Evolutionary conservation across 768 basidiomycete genomes (phyloP), one percentile per base, ranked within the genome.

Genomic region (Trametes gibbosa): DNA sequence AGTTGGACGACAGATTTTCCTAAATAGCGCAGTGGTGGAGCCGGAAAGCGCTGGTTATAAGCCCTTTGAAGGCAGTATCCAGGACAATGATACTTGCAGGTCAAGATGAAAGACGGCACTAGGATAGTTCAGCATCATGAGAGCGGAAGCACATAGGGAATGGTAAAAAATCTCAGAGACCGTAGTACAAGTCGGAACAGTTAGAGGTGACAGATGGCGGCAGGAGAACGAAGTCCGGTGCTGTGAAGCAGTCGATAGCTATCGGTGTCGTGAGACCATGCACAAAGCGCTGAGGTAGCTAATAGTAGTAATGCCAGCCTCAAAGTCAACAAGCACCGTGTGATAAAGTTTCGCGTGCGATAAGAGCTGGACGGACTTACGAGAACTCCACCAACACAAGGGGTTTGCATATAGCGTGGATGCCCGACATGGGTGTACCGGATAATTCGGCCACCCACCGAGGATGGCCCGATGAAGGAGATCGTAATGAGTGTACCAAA

Each of bases 1-100:
- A 23, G 40, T 29, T 34, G 37, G 27, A 37, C n/a, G 27, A 49
- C 46, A 49, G 54, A 56, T 49, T 46, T 56, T 13, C 53, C 53
- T 55, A 45, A 42, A 53, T 42, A 27, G 51, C 51, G 51, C 40
- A 42, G n/a, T 5, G n/a, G 39, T 47, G 54, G 54, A 10, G 2
- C 54, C 54, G 47, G 46, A 41, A 56, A 47, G 41, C 46, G 46
- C 54, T 39, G 54, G 25, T 8, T 6, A 21, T 37, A 16, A 37
- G n/a, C 7, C 14, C 13, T 8, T 47, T 40, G 53, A 17, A 34
- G 4, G 39, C n/a, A 24, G 39, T 40, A 25, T 25, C 39, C 27
- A 39, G n/a, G n/a, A 25, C 25, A 27, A 8, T 29, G 27, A 24
- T 3, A 48, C 27, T 14, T 7, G 24, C 5, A 29, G 17, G 29